Evolutionary conservation across 805 yeast species (phyloP).

Genomic region (Huiozyma sinensis): DNA sequence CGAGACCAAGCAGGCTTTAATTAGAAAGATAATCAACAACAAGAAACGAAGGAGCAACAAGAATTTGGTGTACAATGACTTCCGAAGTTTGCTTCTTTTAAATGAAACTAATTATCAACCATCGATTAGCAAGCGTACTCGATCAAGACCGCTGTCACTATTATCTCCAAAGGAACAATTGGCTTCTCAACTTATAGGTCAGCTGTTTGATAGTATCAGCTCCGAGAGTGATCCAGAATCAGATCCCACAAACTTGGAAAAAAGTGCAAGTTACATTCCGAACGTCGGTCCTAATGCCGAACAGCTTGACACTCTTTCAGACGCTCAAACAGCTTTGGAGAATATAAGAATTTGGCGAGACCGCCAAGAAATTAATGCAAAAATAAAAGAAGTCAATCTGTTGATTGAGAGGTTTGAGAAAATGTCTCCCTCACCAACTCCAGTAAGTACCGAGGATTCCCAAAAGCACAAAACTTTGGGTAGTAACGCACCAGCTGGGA

Average conservation of each 20-base stretch:
- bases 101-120: background rate
- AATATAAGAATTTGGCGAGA: slow-evolving; percentile 1
- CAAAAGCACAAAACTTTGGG: background rate
- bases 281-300: background rate
- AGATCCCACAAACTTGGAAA: background rate
- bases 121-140: background rate
- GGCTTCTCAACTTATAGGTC: slow-evolving; percentile 1
- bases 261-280: no score
- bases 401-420: slow-evolving; percentile 4
- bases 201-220: slow-evolving; percentile 1
- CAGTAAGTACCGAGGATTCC: background rate
- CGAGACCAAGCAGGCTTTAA: slow-evolving; percentile 6
- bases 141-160: background rate
- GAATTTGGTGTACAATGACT: background rate
- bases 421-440: slow-evolving; percentile 3
- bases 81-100: background rate
- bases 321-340: slow-evolving; percentile 1
- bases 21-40: slow-evolving; percentile 2
- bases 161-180: slow-evolving; percentile 1
- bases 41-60: background rate
- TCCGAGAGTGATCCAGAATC: background rate
- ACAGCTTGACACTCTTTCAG: background rate
- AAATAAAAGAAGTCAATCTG: slow-evolving; percentile 5
- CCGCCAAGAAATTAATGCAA: slow-evolving; percentile 5
- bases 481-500: background rate